Base-by-base conservation (phyloP, 805 yeast species). In the Brettanomyces bruxellensis region DNA sequence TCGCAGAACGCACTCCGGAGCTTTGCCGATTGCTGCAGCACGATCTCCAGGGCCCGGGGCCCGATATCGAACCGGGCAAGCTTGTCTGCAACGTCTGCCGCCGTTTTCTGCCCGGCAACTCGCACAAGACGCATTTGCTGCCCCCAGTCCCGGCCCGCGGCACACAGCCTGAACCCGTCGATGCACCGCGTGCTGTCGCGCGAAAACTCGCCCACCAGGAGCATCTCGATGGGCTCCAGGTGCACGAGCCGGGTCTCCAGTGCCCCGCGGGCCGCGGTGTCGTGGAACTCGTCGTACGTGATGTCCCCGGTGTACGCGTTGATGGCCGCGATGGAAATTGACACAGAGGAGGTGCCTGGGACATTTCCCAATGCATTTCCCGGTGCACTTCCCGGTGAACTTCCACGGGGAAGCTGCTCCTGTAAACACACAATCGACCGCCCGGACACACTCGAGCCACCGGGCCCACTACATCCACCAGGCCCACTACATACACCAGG, bases 301-400 rank as follows among this genome's bases (percentile, higher is more conserved):
- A 89, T 73, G 40, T 83, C 86, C 1, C 96, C 96, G 1, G 90
- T 81, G 1, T 77, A 62, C 0, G 87, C 81, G 60, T 85, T 81
- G 14, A 81, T 77, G 8, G 88, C 80, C 36, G 86, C 71, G 32
- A 89, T 42, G 0, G 76, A 71, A 34, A 71, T 56, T 8, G 32
- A 28, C 11, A 28, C 32, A 6, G 32, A 28, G 32, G 32, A n/a
- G n/a, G n/a, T n/a, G n/a, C n/a, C n/a, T n/a, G n/a, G n/a, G n/a
- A n/a, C n/a, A n/a, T n/a, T n/a, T n/a, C n/a, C n/a, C n/a, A n/a
- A n/a, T n/a, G 18, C 18, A 18, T 2, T 18, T 18, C 18, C 18
- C 18, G 18, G 18, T 18, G 18, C 18, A 18, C 18, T 18, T 18
- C 18, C 18, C 18, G 18, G 18, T 18, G 18, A 1, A 18, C 18